phyloP scores from a whole-genome alignment of 78 protist species.

The Salpingoeca rosetta region DNA sequence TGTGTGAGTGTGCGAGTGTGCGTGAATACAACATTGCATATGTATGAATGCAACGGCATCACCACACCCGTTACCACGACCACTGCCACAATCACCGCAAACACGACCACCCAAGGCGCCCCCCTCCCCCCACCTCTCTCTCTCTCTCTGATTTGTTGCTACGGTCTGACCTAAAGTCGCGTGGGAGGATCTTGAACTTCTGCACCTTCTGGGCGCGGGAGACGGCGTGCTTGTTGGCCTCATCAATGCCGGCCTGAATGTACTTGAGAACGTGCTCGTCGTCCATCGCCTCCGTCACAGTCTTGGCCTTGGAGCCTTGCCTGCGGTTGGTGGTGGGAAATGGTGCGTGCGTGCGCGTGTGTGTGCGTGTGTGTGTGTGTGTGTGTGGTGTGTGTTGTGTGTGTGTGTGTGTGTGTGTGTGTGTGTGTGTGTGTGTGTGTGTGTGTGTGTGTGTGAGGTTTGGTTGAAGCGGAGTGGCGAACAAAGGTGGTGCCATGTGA shows the following conservation, averaged over 20 bases:
- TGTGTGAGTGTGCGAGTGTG: too few species aligned
- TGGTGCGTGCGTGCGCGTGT: background rate
- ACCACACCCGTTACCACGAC: background rate
- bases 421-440: too few species aligned
- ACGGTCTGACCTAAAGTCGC: slow-evolving; percentile 54
- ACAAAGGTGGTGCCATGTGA: too few species aligned
- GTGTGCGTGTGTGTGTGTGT: slow-evolving; percentile 15
- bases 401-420: too few species aligned
- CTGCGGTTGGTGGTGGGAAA: too few species aligned
- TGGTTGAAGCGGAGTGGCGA: too few species aligned
- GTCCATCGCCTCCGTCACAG: slow-evolving; percentile 24
- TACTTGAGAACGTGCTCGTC: slow-evolving; percentile 21
- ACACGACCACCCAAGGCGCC: background rate
- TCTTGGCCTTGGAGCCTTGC: background rate
- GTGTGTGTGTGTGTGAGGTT: too few species aligned
- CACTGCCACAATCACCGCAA: background rate
- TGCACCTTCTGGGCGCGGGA: slow-evolving; percentile 44
- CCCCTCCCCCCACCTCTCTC: background rate
- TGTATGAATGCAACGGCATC: background rate
- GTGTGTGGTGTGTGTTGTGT: too few species aligned
- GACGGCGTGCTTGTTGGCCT: slow-evolving; percentile 33
- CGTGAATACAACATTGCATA: slow-evolving; percentile 8
- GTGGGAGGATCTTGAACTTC: slow-evolving; percentile 38
- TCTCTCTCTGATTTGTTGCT: slow-evolving; percentile 2
- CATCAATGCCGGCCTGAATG: slow-evolving; percentile 17